These are phyloP conservation scores for Cyberlindnera xishuangbannaensis DNA, from an alignment of 805 yeast genomes.

Conservation along the genomic window DNA sequence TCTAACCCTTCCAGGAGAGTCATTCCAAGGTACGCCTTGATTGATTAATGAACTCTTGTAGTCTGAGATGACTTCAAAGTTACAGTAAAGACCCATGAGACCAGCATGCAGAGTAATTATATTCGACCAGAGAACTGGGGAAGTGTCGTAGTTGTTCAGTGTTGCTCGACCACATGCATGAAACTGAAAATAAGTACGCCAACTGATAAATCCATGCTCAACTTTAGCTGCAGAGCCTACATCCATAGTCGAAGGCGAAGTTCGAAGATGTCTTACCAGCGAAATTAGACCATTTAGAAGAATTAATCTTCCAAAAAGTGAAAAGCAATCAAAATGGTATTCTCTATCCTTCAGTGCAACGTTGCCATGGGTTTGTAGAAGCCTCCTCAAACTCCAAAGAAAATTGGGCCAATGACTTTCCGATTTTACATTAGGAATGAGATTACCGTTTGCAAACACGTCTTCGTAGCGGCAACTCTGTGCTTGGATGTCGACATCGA, in stretches of 20 bases:
- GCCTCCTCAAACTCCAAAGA: slow-evolving; percentile 29
- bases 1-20: slow-evolving; percentile 9
- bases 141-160: slow-evolving; percentile 29
- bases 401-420: slow-evolving; percentile 33
- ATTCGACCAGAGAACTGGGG: slow-evolving; percentile 32
- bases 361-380: slow-evolving; percentile 25
- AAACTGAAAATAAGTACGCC: slow-evolving; percentile 31
- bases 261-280: slow-evolving; percentile 24
- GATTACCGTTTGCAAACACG: slow-evolving; percentile 12
- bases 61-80: slow-evolving; percentile 19
- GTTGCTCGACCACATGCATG: slow-evolving; percentile 1
- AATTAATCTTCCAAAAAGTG: slow-evolving; percentile 30
- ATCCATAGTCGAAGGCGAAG: slow-evolving; percentile 5
- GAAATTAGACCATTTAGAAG: slow-evolving; percentile 30
- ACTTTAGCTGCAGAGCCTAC: slow-evolving; percentile 23
- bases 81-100: slow-evolving; percentile 25
- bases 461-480: slow-evolving; percentile 10
- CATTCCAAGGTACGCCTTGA: slow-evolving; percentile 2
- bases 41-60: slow-evolving; percentile 10
- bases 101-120: slow-evolving; percentile 25
- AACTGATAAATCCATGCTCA: slow-evolving; percentile 27
- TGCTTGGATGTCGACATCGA: slow-evolving; percentile 3
- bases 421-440: slow-evolving; percentile 24
- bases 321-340: slow-evolving; percentile 30
- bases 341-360: slow-evolving; percentile 19